These are phyloP conservation scores for Hypoxylon sp. DNA, from an alignment of 2,329 filamentous ascomycete genomes.

Conservation along the genomic window DNA sequence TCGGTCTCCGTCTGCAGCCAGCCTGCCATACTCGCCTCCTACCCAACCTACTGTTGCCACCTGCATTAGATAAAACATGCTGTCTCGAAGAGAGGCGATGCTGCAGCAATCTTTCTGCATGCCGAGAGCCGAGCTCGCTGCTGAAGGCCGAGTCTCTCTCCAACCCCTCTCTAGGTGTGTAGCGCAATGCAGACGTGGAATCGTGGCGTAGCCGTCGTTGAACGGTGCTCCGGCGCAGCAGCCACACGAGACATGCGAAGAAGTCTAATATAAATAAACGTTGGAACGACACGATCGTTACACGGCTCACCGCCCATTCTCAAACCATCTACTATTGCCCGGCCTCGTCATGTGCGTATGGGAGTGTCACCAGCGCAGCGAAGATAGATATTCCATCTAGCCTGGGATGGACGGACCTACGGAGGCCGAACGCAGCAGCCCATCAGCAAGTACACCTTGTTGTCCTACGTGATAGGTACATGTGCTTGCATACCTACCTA, in stretches of 20 bases:
- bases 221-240: slow-evolving; percentile 10
- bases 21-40: not conserved
- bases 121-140: not conserved
- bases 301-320: slow-evolving; percentile 20
- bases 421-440: slow-evolving; percentile 1
- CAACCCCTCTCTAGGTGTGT: not conserved
- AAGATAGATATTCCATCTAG: slow-evolving; percentile 10
- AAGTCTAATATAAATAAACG: slow-evolving; percentile 12
- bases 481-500: not conserved
- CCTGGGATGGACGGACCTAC: slow-evolving; percentile 9
- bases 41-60: not conserved
- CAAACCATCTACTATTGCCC: not conserved
- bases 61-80: not conserved
- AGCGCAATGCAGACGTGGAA: not conserved
- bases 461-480: too few relatives aligned
- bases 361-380: not conserved
- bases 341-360: not conserved
- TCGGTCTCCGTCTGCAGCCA: not conserved
- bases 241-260: slow-evolving; percentile 2
- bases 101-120: slow-evolving; percentile 2
- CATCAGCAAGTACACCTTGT: slow-evolving; percentile 11
- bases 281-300: slow-evolving; percentile 12
- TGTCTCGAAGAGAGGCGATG: slow-evolving; percentile 11
- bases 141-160: not conserved
- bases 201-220: slow-evolving; percentile 1